Evolutionary conservation across 2,329 filamentous ascomycete genomes (phyloP).

Genomic region (Colletotrichum zoysiae): DNA sequence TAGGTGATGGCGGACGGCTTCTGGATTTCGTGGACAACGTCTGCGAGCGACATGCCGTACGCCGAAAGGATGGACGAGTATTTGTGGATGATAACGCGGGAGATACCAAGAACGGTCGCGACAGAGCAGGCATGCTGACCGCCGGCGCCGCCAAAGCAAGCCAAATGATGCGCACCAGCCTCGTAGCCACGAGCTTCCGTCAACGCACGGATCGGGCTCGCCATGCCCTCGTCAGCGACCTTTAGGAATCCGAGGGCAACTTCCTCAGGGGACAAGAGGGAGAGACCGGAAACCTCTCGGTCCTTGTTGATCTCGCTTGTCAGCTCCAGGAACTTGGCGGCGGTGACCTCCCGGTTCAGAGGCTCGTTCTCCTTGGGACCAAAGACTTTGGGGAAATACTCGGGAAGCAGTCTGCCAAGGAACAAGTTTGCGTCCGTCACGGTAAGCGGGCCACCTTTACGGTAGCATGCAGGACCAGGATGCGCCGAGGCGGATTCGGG

Average conservation of each 20-base stretch:
- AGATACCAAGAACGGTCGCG: slow-evolving; percentile 58
- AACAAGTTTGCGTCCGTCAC: slow-evolving; percentile 81
- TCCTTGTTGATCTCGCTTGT: slow-evolving; percentile 57
- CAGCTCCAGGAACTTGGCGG: slow-evolving; percentile 56
- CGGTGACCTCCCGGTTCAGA: slow-evolving; percentile 56
- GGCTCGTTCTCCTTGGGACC: slow-evolving; percentile 74
- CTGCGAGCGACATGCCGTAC: slow-evolving; percentile 60
- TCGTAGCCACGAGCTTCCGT: slow-evolving; percentile 54
- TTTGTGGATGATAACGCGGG: slow-evolving; percentile 57
- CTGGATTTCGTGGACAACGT: slow-evolving; percentile 57
- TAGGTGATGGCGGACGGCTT: slow-evolving; percentile 52
- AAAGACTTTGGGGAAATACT: slow-evolving; percentile 81
- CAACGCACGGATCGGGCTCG: slow-evolving; percentile 51
- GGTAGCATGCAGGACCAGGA: slow-evolving; percentile 79
- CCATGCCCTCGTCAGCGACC: slow-evolving; percentile 55
- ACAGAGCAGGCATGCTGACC: slow-evolving; percentile 60
- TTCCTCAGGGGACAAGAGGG: slow-evolving; percentile 50
- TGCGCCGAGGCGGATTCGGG: slow-evolving; percentile 79
- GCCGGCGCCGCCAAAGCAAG: slow-evolving; percentile 53
- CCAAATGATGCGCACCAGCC: slow-evolving; percentile 52
- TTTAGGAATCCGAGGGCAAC: slow-evolving; percentile 53
- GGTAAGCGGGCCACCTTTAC: slow-evolving; percentile 78
- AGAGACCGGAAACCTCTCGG: slow-evolving; percentile 44
- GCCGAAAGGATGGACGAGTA: slow-evolving; percentile 61
- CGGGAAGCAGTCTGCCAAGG: slow-evolving; percentile 69